Percentiles rank a stretch among this genome's conserved stretches.
Conservation (phyloP, 106 monocot species). For the Cymbidium sinense region DNA sequence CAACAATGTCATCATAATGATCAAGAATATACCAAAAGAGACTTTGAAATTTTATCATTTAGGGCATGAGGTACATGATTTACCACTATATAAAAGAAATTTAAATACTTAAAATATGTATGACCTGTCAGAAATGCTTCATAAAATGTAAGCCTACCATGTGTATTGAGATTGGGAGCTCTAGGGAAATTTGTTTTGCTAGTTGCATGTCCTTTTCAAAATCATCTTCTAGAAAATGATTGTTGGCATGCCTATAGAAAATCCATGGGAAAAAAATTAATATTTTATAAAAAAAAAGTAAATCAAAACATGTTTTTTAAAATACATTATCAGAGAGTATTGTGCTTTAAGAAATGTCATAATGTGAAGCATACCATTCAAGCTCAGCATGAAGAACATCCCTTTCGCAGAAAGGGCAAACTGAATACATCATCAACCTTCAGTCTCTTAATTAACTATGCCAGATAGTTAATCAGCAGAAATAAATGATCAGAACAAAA, state of each 20-base stretch:
- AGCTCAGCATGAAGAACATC: slow-evolving; percentile 40
- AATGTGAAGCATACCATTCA: slow-evolving; percentile 43
- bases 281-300: neutral
- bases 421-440: slow-evolving; percentile 36
- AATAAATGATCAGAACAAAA: neutral
- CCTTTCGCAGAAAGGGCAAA: slow-evolving; percentile 63
- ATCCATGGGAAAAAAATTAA: neutral
- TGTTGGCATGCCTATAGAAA: slow-evolving; percentile 74
- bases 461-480: neutral
- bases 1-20: neutral
- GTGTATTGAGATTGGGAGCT: slow-evolving; percentile 36
- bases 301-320: neutral
- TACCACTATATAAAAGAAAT: neutral
- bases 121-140: neutral
- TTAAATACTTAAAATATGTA: neutral
- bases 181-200: slow-evolving; percentile 54
- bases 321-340: neutral
- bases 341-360: neutral
- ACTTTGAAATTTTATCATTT: neutral
- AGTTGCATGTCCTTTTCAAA: slow-evolving; percentile 59
- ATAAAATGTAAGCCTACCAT: slow-evolving; percentile 19
- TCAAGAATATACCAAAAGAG: neutral
- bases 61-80: neutral
- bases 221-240: slow-evolving; percentile 70
- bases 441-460: slow-evolving; percentile 9